Conservation (phyloP, 768 basidiomycete genomes). For the Boletus tylopilopsis region DNA sequence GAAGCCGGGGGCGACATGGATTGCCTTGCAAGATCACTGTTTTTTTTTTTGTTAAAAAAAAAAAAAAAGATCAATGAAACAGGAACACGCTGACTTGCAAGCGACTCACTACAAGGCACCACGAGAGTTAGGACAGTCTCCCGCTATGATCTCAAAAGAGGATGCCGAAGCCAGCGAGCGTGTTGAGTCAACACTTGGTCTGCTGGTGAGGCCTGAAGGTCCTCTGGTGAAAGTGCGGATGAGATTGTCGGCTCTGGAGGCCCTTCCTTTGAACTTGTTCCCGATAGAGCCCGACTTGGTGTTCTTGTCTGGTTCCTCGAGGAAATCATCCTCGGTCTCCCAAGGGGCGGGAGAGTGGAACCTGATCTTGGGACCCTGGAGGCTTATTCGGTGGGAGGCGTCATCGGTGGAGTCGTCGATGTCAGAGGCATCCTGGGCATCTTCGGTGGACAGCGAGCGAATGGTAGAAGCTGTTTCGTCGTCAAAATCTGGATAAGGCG, state of each 20-base stretch:
- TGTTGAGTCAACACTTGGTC: constrained; percentile 65
- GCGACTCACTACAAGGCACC: constrained; percentile 58
- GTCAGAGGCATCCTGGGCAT: constrained; percentile 33
- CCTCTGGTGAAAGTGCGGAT: constrained; percentile 46
- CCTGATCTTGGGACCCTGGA: constrained; percentile 80
- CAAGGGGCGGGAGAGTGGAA: constrained; percentile 81
- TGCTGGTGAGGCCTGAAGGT: constrained; percentile 40
- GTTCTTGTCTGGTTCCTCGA: constrained; percentile 44
- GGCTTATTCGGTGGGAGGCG: constrained; percentile 53
- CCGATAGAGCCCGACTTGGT: constrained; percentile 29
- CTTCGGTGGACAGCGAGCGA: constrained; percentile 27
- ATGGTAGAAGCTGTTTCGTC: constrained; percentile 39
- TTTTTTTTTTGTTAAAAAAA: too few relatives aligned
- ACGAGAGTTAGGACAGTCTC: constrained; percentile 46
- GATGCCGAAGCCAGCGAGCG: constrained; percentile 50
- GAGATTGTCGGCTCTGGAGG: constrained; percentile 32
- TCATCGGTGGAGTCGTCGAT: constrained; percentile 41
- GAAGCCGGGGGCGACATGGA: constrained; percentile 47
- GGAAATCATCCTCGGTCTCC: constrained; percentile 56
- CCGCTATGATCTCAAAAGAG: constrained; percentile 57
- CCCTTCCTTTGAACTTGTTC: constrained; percentile 28
- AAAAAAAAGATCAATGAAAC: constrained; percentile 6
- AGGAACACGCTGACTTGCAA: not conserved
- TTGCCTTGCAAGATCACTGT: constrained; percentile 58
- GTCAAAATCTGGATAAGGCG: constrained; percentile 52